These are phyloP conservation scores for Trichophyton mentagrophytes DNA, from an alignment of 2,329 filamentous ascomycete species.

Conservation along the genomic window DNA sequence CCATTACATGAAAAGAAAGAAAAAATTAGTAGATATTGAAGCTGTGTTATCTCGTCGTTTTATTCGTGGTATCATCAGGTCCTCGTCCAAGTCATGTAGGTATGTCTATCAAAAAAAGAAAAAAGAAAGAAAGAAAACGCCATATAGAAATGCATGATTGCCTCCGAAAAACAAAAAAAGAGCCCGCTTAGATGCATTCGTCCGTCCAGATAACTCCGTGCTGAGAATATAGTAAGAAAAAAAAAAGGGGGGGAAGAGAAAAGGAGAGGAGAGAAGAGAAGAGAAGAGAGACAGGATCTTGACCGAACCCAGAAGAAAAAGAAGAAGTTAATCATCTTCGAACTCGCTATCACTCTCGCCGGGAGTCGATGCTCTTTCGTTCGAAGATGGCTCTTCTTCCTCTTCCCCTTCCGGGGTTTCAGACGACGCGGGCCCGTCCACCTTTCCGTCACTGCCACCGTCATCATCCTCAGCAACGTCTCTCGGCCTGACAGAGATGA, in stretches of 20 bases:
- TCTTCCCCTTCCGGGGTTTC: background rate
- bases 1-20: no score
- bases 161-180: background rate
- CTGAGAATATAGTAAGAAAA: background rate
- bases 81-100: no score
- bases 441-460: background rate
- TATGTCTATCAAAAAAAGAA: background rate
- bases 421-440: background rate
- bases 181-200: background rate
- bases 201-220: no score
- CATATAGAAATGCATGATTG: background rate
- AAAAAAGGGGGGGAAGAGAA: background rate
- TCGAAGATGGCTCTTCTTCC: background rate
- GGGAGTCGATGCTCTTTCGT: background rate
- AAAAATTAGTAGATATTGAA: background rate
- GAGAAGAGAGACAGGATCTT: background rate
- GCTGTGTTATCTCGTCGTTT: background rate
- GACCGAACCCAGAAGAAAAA: background rate
- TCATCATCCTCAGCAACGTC: slow-evolving; percentile 6
- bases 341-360: slow-evolving; percentile 5
- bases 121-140: no score
- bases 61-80: background rate
- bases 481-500: slow-evolving; percentile 9
- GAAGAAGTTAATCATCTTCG: background rate
- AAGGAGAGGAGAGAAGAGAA: background rate